Evolutionary conservation across 768 basidiomycete species (phyloP), one percentile per base, ranked within the genome.

Genomic region (Hirschioporus abietinus): DNA sequence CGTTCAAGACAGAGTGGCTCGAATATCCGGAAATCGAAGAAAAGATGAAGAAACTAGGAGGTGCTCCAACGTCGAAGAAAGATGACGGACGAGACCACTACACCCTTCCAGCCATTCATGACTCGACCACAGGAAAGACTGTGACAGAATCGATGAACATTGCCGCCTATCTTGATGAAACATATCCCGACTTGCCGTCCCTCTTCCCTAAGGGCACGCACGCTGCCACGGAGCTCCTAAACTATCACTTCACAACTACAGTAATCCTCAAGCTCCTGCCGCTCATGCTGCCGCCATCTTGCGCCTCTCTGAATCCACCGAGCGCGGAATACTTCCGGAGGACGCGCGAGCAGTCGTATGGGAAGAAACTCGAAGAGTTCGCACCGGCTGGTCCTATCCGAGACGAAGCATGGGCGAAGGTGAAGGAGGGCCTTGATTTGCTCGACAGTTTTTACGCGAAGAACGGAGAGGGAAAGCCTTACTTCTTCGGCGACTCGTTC

Each of bases 21-120:
- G 84, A 86, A 66, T 83, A 78, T 67, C 81, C 81, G 2, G 83
- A 87, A 64, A 82, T 88, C 63, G 79, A 74, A 63, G 27, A 63
- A 0, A 69, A 73, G 60, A 73, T 73, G 71, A 76, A 76, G 65
- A 74, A 79, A 64, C 66, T 80, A 24, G 79, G 80, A 0, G 78
- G 80, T 1, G 65, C 70, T 0, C 78, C 82, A 12, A 81, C 79
- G 0, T 59, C 57, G 18, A 72, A 63, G n/a, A 73, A 74, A 27
- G 66, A 71, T 1, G 77, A 81, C 61, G 79, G 79, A 0, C 63
- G 63, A 10, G 76, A 71, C 0, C 67, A 67, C 52, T 84, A 85
- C 72, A 84, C 82, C 12, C 74, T 84, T 0, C 86, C 87, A 0
- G 76, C 80, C 30, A 84, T 88, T 65, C 71, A 80, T 68, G 85